Evolutionary conservation across 2,329 filamentous ascomycete species (phyloP).

Genomic region (Colletotrichum sp.): DNA sequence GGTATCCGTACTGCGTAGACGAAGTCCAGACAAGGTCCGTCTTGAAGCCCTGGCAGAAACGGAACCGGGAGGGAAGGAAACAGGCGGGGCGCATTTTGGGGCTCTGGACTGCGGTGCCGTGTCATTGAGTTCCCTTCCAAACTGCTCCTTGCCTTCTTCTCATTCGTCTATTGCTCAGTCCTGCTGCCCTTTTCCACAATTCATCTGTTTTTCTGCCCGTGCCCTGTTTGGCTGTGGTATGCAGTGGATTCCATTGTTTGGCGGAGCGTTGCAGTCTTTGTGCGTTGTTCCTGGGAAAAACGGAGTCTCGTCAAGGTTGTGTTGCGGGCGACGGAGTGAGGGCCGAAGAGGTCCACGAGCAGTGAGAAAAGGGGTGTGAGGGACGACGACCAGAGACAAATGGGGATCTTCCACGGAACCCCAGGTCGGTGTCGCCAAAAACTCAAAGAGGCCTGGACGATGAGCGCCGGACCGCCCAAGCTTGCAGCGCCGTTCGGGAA

Average conservation of each 20-base stretch:
- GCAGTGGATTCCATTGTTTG: not conserved
- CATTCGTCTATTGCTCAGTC: not conserved
- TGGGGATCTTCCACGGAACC: not conserved
- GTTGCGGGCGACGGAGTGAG: not conserved
- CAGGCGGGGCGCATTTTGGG: not conserved
- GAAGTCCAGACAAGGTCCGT: not conserved
- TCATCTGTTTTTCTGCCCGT: not conserved
- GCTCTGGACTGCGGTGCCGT: not conserved
- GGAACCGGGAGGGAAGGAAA: constrained; percentile 7
- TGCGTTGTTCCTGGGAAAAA: not conserved
- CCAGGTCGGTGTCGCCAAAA: not conserved
- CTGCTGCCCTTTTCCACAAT: constrained; percentile 3
- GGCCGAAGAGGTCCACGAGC: constrained; percentile 5
- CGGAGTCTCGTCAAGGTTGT: not conserved
- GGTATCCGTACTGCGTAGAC: not conserved
- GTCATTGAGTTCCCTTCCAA: not conserved
- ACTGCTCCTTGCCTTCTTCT: not conserved
- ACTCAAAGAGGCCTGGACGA: not conserved
- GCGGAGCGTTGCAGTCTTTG: not conserved
- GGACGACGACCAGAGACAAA: not conserved
- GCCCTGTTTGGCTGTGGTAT: not conserved
- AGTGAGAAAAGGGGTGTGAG: not conserved
- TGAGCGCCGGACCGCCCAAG: constrained; percentile 3
- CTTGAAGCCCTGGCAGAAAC: not conserved
- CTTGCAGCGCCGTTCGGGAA: constrained; percentile 15